Evolutionary conservation across 345 rosid species (phyloP).

Genomic region (Cardiospermum halicacabum): DNA sequence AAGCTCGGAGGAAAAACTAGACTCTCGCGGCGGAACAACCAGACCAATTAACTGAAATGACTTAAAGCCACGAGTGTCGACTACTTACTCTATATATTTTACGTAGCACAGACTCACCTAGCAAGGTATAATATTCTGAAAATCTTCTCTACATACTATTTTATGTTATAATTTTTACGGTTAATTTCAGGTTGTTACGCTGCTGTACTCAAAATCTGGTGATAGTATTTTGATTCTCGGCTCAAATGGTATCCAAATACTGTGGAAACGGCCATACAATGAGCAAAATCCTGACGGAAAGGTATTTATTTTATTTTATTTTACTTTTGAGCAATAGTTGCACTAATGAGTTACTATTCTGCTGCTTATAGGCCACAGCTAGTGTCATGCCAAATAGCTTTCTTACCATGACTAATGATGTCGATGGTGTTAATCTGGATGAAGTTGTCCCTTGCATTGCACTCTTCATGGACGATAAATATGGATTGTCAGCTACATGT

Average conservation of each 20-base stretch:
- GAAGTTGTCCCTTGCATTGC: slow-evolving; percentile 90
- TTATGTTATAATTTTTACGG: slow-evolving; percentile 10
- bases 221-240: slow-evolving; percentile 81
- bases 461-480: slow-evolving; percentile 81
- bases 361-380: slow-evolving; percentile 62
- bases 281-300: slow-evolving; percentile 82
- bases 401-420: slow-evolving; percentile 80
- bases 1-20: too few relatives aligned
- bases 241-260: slow-evolving; percentile 65
- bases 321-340: not conserved
- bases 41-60: slow-evolving; percentile 75
- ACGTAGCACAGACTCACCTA: slow-evolving; percentile 61
- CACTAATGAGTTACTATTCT: not conserved
- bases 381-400: slow-evolving; percentile 74
- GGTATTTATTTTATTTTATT: slow-evolving; percentile 30
- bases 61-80: slow-evolving; percentile 60
- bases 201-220: slow-evolving; percentile 80
- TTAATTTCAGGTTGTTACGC: slow-evolving; percentile 65
- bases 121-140: slow-evolving; percentile 54
- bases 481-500: slow-evolving; percentile 89
- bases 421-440: slow-evolving; percentile 69
- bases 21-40: too few relatives aligned
- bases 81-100: slow-evolving; percentile 68
- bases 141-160: not conserved
- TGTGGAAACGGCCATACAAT: slow-evolving; percentile 71